Conservation (phyloP, 768 basidiomycete genomes). For the Serendipita sp. region DNA sequence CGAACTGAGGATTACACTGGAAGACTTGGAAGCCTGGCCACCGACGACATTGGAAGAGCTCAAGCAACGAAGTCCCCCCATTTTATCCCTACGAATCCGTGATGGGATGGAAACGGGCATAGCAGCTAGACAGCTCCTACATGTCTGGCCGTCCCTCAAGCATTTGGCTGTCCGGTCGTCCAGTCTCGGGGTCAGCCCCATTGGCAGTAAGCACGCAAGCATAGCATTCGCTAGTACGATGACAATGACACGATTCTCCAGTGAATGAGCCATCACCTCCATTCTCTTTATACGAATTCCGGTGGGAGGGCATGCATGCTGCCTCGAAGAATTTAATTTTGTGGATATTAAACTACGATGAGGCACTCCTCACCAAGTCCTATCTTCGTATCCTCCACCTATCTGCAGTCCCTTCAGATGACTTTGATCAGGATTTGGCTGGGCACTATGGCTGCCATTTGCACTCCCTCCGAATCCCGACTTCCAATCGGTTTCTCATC, state of each 20-base stretch:
- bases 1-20: neutral
- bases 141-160: constrained; percentile 1
- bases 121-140: neutral
- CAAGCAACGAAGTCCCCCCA: neutral
- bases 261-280: neutral
- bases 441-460: neutral
- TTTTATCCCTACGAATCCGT: neutral
- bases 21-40: neutral
- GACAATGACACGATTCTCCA: neutral
- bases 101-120: neutral
- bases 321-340: neutral
- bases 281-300: neutral
- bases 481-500: neutral
- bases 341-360: constrained; percentile 6
- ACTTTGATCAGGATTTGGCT: neutral
- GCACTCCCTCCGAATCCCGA: neutral
- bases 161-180: neutral
- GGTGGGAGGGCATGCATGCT: neutral
- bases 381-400: constrained; percentile 5
- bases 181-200: neutral
- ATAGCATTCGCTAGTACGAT: too few relatives aligned
- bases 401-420: neutral
- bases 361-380: neutral
- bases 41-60: neutral
- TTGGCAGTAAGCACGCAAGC: too few relatives aligned